phyloP scores from a whole-genome alignment of 2,329 filamentous ascomycete species.

The Chaetomium strumarium region DNA sequence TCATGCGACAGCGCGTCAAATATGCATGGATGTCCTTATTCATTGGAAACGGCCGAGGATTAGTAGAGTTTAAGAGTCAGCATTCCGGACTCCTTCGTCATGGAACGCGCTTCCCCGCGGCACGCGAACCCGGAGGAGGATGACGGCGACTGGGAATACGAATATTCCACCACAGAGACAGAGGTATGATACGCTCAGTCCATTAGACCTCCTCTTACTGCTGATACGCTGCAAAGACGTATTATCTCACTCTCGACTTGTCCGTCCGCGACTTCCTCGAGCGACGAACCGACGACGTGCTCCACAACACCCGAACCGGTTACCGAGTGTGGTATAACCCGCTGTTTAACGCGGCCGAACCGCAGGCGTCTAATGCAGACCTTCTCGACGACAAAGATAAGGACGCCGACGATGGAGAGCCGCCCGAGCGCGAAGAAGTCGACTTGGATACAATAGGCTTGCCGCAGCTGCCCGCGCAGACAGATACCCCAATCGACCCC shows the following conservation, averaged over 20 bases:
- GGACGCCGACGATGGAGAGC: constrained; percentile 26
- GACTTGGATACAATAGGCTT: constrained; percentile 25
- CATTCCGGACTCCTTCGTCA: background rate
- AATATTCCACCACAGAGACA: constrained; percentile 58
- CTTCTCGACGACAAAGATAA: constrained; percentile 25
- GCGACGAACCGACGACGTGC: constrained; percentile 34
- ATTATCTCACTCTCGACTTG: constrained; percentile 58
- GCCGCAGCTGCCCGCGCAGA: background rate
- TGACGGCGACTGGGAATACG: constrained; percentile 61
- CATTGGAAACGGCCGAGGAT: too few relatives aligned
- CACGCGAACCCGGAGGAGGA: constrained; percentile 35
- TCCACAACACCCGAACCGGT: constrained; percentile 37
- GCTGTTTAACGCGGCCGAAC: constrained; percentile 23
- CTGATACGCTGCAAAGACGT: constrained; percentile 42
- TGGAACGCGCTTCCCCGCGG: background rate
- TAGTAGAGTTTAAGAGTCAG: too few relatives aligned
- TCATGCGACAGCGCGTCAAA: too few relatives aligned
- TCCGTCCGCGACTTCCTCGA: constrained; percentile 54
- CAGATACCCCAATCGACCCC: constrained; percentile 18
- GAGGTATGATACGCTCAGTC: constrained; percentile 39
- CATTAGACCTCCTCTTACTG: background rate
- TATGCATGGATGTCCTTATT: too few relatives aligned
- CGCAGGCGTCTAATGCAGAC: constrained; percentile 13
- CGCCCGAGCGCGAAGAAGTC: constrained; percentile 33
- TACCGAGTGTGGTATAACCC: constrained; percentile 39